phyloP scores from a whole-genome alignment of 169 alveolate species.

The Plasmodium vinckei region DNA sequence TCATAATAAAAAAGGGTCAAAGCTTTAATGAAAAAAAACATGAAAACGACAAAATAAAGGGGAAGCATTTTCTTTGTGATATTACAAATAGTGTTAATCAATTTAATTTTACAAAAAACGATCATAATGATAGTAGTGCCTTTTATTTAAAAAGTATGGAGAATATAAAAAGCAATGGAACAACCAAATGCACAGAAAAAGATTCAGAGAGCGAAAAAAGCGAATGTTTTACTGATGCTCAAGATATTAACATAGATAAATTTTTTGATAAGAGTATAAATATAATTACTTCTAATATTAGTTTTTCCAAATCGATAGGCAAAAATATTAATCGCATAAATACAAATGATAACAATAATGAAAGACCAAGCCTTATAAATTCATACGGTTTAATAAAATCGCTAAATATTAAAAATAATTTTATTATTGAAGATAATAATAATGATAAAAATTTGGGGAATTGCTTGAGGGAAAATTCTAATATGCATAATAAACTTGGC shows the following conservation, averaged over 20 bases:
- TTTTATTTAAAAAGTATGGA: neutral
- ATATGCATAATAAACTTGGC: neutral
- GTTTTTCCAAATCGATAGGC: constrained; percentile 15
- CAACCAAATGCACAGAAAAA: neutral
- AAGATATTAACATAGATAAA: constrained; percentile 6
- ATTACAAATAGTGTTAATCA: no score
- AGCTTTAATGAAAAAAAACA: no score
- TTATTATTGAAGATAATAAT: constrained; percentile 13
- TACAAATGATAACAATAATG: constrained; percentile 3
- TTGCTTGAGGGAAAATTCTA: neutral
- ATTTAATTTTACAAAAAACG: no score
- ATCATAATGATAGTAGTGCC: no score
- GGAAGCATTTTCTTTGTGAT: no score
- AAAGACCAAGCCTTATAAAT: neutral
- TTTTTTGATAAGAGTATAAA: neutral
- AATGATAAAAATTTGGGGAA: neutral
- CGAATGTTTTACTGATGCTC: neutral
- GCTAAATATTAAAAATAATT: constrained; percentile 15
- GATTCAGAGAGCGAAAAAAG: constrained; percentile 1
- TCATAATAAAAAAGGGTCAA: no score
- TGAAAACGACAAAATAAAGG: no score
- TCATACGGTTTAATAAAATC: constrained; percentile 10
- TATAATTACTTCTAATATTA: neutral
- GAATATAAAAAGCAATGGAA: neutral
- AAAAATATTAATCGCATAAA: neutral